These are phyloP conservation scores for Ophiostoma quercus DNA, from an alignment of 2,329 filamentous ascomycete species.

Conservation along the genomic window DNA sequence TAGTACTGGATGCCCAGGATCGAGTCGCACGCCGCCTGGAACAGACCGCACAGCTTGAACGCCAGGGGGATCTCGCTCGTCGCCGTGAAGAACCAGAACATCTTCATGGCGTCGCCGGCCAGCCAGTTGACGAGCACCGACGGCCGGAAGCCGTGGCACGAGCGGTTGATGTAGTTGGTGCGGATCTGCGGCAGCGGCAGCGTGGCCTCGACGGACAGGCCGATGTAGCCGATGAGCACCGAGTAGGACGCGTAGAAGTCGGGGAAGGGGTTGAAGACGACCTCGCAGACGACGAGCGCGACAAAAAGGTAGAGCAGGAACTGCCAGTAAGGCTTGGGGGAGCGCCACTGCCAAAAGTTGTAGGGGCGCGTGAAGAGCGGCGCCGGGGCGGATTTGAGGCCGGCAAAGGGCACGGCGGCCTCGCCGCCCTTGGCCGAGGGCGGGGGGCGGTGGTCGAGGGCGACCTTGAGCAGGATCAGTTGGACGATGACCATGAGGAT, in stretches of 20 bases:
- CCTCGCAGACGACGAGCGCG: conserved; percentile 56
- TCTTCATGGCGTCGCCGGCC: conserved; percentile 76
- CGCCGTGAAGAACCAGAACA: conserved; percentile 77
- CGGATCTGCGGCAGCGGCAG: conserved; percentile 75
- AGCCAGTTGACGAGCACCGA: conserved; percentile 75
- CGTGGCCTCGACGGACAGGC: conserved; percentile 72
- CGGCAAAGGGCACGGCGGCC: conserved; percentile 57
- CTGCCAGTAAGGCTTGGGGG: conserved; percentile 70
- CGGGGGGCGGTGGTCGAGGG: conserved; percentile 60
- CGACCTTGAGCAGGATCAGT: conserved; percentile 59
- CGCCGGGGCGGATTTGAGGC: conserved; percentile 35
- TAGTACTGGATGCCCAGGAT: conserved; percentile 71
- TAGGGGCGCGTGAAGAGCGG: conserved; percentile 53
- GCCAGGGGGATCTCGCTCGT: conserved; percentile 65
- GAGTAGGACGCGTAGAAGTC: conserved; percentile 62
- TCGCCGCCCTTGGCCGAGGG: conserved; percentile 58
- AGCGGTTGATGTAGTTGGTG: conserved; percentile 61
- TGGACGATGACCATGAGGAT: conserved; percentile 62
- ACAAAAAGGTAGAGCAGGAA: conserved; percentile 65
- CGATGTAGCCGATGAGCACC: conserved; percentile 64
- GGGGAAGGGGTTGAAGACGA: conserved; percentile 58
- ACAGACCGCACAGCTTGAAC: conserved; percentile 77
- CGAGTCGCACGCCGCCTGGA: conserved; percentile 71
- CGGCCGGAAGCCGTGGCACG: conserved; percentile 71
- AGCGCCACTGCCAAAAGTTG: conserved; percentile 79